These are phyloP conservation scores for Tolypocladium paradoxum DNA, from an alignment of 2,329 filamentous ascomycete genomes.

Conservation along the genomic window DNA sequence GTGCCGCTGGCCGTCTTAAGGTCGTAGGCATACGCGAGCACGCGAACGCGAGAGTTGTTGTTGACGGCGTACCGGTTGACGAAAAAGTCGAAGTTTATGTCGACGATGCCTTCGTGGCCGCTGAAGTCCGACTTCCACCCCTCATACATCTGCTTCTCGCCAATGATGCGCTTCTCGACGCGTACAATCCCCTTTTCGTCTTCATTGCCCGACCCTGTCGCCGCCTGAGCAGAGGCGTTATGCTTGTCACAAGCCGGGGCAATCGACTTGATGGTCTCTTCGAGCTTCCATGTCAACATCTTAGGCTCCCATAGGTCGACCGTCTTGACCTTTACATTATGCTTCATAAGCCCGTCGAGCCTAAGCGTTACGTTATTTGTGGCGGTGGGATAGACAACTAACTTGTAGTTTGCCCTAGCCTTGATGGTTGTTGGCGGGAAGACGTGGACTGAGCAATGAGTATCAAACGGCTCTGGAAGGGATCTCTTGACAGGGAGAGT, in stretches of 20 bases:
- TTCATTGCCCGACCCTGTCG: conserved; percentile 8
- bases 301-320: conserved; percentile 77
- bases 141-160: conserved; percentile 67
- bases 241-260: conserved; percentile 76
- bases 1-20: conserved; percentile 64
- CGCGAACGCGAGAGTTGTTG: conserved; percentile 7
- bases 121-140: conserved; percentile 76
- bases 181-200: conserved; percentile 58
- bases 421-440: conserved; percentile 95
- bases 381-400: conserved; percentile 77
- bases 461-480: conserved; percentile 59
- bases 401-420: conserved; percentile 69
- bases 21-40: conserved; percentile 62
- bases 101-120: conserved; percentile 47
- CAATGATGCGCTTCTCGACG: conserved; percentile 66
- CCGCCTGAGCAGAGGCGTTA: conserved; percentile 30
- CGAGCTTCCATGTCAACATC: conserved; percentile 85
- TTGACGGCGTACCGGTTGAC: conserved; percentile 23
- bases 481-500: conserved; percentile 68
- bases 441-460: conserved; percentile 84
- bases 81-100: conserved; percentile 28
- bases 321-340: conserved; percentile 57
- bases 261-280: conserved; percentile 72
- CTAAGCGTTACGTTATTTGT: conserved; percentile 69
- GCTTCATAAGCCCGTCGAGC: conserved; percentile 69